Conservation (phyloP, 1,139 yeast species). For the Geotrichum bryndzae region DNA sequence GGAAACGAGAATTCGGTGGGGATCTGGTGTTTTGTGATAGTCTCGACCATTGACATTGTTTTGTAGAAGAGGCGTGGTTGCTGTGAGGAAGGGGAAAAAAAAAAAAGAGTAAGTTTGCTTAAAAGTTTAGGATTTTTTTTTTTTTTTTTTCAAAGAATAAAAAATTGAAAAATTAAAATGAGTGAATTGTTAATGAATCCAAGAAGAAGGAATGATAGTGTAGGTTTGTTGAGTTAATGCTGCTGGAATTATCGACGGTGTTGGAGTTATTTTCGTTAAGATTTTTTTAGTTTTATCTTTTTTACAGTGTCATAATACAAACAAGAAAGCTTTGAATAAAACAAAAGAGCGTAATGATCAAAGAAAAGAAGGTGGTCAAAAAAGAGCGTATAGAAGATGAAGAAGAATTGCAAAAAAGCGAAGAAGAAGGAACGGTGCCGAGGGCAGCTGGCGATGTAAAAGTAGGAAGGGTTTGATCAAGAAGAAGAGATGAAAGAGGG, state of each 20-base stretch:
- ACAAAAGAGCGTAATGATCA: too few species aligned
- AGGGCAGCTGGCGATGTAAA: too few species aligned
- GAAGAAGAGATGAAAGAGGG: too few species aligned
- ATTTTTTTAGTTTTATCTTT: too few species aligned
- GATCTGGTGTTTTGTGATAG: conserved; percentile 1
- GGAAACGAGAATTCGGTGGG: conserved; percentile 18
- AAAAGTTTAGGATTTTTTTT: too few species aligned
- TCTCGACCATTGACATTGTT: not conserved
- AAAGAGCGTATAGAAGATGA: too few species aligned
- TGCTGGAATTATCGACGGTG: not conserved
- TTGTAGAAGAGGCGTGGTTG: not conserved
- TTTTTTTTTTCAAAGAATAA: too few species aligned
- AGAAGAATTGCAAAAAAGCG: too few species aligned
- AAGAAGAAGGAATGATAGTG: not conserved
- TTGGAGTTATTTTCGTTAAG: not conserved
- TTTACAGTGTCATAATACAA: not conserved
- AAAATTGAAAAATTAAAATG: not conserved
- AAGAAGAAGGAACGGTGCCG: too few species aligned
- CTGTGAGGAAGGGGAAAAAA: not conserved
- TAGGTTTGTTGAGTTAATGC: not conserved
- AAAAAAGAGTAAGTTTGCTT: not conserved
- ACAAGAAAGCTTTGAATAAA: too few species aligned
- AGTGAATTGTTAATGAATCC: not conserved
- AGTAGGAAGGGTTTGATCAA: too few species aligned
- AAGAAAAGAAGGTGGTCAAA: too few species aligned